Evolutionary conservation across 2,329 filamentous ascomycete species (phyloP).

Genomic region (Sporothrix euskadiensis): DNA sequence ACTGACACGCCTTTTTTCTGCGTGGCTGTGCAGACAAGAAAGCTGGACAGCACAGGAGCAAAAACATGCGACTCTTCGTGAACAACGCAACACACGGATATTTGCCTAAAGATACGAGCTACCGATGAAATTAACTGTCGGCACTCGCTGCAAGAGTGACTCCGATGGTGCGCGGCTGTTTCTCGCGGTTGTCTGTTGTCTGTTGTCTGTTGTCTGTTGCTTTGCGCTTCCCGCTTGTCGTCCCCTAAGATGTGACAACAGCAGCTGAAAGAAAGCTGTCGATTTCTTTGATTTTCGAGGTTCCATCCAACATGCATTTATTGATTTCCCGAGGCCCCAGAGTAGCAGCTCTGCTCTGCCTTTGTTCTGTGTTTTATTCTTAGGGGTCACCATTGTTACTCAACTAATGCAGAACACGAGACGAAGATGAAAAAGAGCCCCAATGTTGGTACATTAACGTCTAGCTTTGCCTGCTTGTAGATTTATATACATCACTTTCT

Average conservation of each 20-base stretch:
- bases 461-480: not conserved
- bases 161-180: not conserved
- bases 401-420: not conserved
- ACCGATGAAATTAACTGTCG: not conserved
- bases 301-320: not conserved
- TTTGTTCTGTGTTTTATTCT: not conserved
- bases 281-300: not conserved
- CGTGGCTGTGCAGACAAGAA: slow-evolving; percentile 2
- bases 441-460: not conserved
- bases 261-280: not conserved
- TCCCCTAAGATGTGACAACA: not conserved
- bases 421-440: not conserved
- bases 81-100: not conserved
- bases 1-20: not conserved
- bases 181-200: not conserved
- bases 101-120: not conserved
- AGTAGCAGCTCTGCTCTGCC: not conserved
- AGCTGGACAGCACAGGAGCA: not conserved
- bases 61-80: not conserved
- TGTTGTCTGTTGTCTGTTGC: not conserved
- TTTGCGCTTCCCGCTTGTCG: not conserved
- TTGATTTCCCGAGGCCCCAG: not conserved
- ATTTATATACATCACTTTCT: not conserved
- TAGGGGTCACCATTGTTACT: not conserved
- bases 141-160: not conserved